Conservation (phyloP, 345 rosid genomes). For the Salix suchowensis region DNA sequence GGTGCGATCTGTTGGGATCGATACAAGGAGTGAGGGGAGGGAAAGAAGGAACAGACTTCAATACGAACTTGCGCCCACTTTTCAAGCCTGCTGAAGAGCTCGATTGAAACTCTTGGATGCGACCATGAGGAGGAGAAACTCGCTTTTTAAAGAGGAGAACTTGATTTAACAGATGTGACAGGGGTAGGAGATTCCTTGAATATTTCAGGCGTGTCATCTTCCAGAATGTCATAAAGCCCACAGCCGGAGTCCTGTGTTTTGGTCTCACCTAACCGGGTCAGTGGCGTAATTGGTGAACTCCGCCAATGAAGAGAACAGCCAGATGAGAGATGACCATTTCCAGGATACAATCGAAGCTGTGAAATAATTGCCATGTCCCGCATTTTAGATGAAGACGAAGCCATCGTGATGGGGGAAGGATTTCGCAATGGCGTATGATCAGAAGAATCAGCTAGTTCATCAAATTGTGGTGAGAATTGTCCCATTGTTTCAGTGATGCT, state of each 20-base stretch:
- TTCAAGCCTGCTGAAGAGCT: conserved; percentile 38
- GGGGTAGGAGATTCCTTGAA: conserved; percentile 38
- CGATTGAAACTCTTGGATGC: conserved; percentile 18
- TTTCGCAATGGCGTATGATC: conserved; percentile 27
- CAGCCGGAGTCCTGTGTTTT: conserved; percentile 21
- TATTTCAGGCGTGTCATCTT: conserved; percentile 50
- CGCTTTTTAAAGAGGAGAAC: conserved; percentile 50
- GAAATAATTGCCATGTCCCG: conserved; percentile 24
- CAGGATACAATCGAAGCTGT: conserved; percentile 21
- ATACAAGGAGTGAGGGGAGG: conserved; percentile 53
- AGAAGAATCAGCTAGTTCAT: conserved; percentile 26
- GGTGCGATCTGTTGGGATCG: conserved; percentile 22
- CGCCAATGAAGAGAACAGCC: conserved; percentile 33
- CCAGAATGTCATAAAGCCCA: conserved; percentile 24
- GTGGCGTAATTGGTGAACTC: conserved; percentile 37
- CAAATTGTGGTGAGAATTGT: conserved; percentile 24
- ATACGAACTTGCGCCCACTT: conserved; percentile 54
- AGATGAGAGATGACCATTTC: conserved; percentile 22
- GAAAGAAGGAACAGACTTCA: conserved; percentile 49
- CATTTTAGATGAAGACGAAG: conserved; percentile 36
- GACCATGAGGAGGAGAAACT: conserved; percentile 48
- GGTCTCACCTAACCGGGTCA: conserved; percentile 25
- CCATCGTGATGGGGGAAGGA: conserved; percentile 15
- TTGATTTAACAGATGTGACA: conserved; percentile 35
- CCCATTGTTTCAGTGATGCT: conserved; percentile 19